These are phyloP conservation scores for Lecanicillium sp. DNA, from an alignment of 2,329 filamentous ascomycete genomes.

Conservation along the genomic window DNA sequence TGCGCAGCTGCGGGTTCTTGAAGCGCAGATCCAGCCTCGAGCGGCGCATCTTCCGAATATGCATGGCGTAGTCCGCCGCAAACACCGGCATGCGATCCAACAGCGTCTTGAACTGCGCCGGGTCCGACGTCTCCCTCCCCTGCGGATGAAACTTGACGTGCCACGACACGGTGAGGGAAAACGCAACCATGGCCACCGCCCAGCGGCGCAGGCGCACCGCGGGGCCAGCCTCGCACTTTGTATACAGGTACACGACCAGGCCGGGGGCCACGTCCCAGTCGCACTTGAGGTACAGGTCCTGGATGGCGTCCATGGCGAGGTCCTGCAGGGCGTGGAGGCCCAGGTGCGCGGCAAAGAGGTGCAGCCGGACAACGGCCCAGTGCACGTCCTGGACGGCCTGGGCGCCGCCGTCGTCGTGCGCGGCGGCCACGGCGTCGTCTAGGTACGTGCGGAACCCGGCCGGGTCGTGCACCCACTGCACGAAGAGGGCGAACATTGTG, in stretches of 20 bases:
- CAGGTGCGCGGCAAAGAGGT: constrained; percentile 48
- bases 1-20: constrained; percentile 54
- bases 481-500: constrained; percentile 46
- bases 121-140: constrained; percentile 15
- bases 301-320: constrained; percentile 48
- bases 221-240: constrained; percentile 39
- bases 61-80: constrained; percentile 40
- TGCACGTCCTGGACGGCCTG: constrained; percentile 34
- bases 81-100: constrained; percentile 39
- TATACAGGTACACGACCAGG: constrained; percentile 46
- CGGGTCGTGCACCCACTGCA: constrained; percentile 43
- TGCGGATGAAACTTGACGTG: constrained; percentile 18
- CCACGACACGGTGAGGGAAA: constrained; percentile 32
- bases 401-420: constrained; percentile 17
- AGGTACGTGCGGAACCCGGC: constrained; percentile 34
- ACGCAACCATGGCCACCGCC: constrained; percentile 55
- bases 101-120: constrained; percentile 32
- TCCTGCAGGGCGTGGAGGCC: constrained; percentile 45
- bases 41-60: constrained; percentile 43
- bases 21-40: constrained; percentile 43
- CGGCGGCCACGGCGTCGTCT: constrained; percentile 28
- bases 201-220: constrained; percentile 48
- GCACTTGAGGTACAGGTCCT: constrained; percentile 50
- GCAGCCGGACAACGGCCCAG: constrained; percentile 48
- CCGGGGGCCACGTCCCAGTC: constrained; percentile 50